Evolutionary conservation across 805 yeast genomes (phyloP).

Genomic region (Nakazawaea peltata): DNA sequence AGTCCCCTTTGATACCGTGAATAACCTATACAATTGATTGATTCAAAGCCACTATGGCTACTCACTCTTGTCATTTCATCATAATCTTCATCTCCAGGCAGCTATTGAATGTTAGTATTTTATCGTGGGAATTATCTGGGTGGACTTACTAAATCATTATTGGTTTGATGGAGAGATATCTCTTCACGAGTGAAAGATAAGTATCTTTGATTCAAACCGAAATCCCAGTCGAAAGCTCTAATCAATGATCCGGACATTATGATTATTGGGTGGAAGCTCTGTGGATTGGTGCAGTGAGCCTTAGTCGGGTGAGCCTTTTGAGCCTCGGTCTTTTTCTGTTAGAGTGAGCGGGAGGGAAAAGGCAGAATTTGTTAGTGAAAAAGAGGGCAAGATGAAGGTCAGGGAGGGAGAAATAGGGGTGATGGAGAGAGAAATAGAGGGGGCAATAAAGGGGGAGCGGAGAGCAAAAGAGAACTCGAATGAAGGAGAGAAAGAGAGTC

Average conservation of each 20-base stretch:
- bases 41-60: constrained; percentile 56
- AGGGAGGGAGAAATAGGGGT: too few species aligned
- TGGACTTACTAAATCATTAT: constrained; percentile 20
- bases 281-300: too few species aligned
- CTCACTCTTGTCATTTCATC: constrained; percentile 43
- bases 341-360: too few species aligned
- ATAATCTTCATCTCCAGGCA: constrained; percentile 25
- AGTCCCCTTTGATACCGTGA: constrained; percentile 48
- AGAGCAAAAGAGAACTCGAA: too few species aligned
- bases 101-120: constrained; percentile 6
- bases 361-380: too few species aligned
- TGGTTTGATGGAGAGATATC: constrained; percentile 55
- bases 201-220: constrained; percentile 46
- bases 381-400: too few species aligned
- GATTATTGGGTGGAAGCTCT: too few species aligned
- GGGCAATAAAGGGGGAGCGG: too few species aligned
- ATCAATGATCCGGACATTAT: constrained; percentile 51
- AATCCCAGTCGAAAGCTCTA: constrained; percentile 56
- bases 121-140: not conserved
- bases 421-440: too few species aligned
- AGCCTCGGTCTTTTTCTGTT: too few species aligned
- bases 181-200: constrained; percentile 77
- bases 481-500: too few species aligned
- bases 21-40: constrained; percentile 60
- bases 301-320: too few species aligned